Evolutionary conservation across 1,284 basidiomycete species (phyloP), one percentile per base, ranked within the genome.

Genomic region (Peniophora sp.): DNA sequence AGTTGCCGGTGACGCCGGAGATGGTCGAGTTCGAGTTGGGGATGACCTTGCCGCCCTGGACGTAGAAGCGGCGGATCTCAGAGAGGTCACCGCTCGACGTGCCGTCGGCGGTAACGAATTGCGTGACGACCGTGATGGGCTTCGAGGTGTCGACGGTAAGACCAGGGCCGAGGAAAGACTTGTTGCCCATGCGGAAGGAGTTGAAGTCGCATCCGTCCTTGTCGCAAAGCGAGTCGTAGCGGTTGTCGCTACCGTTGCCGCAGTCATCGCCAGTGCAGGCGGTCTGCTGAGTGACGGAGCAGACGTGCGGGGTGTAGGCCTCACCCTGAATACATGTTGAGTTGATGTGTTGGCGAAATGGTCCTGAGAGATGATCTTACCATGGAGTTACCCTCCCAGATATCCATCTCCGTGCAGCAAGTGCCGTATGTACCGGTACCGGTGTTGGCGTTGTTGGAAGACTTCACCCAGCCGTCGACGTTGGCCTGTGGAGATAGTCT

Each of bases 161-260:
- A 59, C 73, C 73, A 18, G 61, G 54, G 23, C 76, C 76, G 63
- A 70, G 70, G 72, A 77, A 78, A 50, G 60, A 63, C 47, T 62
- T 63, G 65, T 72, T 62, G 42, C 77, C 77, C 70, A 74, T 71
- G 54, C 76, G 74, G 67, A 61, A 79, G 44, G 75, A 72, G 71
- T 78, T 78, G 71, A 76, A 78, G 59, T 79, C 76, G 64, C 76
- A 78, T 48, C 76, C 76, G 54, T 74, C 72, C 58, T 69, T 68
- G 64, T 78, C 75, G 62, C 75, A 78, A 51, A 73, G 60, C 47
- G 71, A 69, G 55, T 58, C 62, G 62, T 74, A 72, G 49, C 72
- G 66, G 54, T 65, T 54, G 58, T 60, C 61, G 49, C 60, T 62
- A 53, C 63, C 63, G 41, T 32, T 32, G 52, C 66, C 68, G 57